Evolutionary conservation across 176 grass and related monocot species (phyloP).

Genomic region (Tuctoria greenei): DNA sequence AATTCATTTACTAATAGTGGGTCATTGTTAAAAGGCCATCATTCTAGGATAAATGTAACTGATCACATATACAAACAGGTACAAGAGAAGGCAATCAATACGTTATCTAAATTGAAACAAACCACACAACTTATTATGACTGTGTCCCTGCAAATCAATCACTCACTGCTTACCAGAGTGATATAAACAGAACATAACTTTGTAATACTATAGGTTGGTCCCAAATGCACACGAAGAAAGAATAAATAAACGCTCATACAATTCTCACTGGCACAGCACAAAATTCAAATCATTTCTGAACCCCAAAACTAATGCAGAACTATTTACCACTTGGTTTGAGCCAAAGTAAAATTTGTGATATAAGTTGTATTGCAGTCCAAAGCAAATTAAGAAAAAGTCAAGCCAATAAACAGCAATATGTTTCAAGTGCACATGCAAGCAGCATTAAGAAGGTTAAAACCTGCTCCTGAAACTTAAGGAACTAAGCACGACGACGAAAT

Average conservation of each 20-base stretch:
- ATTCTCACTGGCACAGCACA: conserved; percentile 7
- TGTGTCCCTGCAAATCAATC: background rate
- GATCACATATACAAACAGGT: background rate
- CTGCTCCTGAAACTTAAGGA: background rate
- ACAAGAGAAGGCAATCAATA: background rate
- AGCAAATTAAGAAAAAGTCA: background rate
- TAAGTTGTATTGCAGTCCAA: background rate
- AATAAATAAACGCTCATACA: background rate
- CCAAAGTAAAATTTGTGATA: background rate
- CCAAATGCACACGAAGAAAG: background rate
- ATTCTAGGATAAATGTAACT: background rate
- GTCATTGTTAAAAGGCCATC: background rate
- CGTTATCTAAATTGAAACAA: conserved; percentile 18
- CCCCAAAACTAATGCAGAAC: background rate
- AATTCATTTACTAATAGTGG: background rate
- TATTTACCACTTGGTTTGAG: background rate
- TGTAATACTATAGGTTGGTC: background rate
- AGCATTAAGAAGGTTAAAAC: background rate
- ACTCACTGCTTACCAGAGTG: background rate
- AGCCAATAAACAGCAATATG: background rate
- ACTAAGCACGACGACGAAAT: background rate
- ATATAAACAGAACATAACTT: conserved; percentile 6
- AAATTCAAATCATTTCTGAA: conserved; percentile 10
- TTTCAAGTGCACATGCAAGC: background rate
- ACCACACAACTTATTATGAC: background rate